Evolutionary conservation across 164 flowering plant species (phyloP).

Genomic region (Akebia trifoliata): DNA sequence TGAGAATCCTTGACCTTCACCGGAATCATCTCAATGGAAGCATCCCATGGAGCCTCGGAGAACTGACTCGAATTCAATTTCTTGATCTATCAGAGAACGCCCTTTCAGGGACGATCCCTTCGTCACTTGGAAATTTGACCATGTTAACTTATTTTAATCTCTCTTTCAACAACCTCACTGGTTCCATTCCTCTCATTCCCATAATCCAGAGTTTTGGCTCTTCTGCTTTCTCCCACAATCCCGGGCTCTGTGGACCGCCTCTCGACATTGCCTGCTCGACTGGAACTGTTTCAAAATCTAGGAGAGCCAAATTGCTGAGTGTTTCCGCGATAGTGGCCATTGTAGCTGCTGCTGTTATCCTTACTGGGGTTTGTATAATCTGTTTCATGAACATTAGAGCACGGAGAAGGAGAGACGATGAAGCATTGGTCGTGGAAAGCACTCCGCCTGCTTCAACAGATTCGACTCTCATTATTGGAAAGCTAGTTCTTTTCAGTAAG

Average conservation of each 20-base stretch:
- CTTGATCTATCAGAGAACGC: constrained; percentile 72
- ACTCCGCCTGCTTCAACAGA: constrained; percentile 73
- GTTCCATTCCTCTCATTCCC: constrained; percentile 50
- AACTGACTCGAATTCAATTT: constrained; percentile 35
- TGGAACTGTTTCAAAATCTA: constrained; percentile 18
- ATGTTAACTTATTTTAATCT: constrained; percentile 57
- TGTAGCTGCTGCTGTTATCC: constrained; percentile 83
- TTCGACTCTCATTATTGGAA: constrained; percentile 78
- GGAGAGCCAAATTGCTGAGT: constrained; percentile 47
- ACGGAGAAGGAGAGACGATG: constrained; percentile 39
- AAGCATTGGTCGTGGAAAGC: constrained; percentile 48
- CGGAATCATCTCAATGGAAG: constrained; percentile 59
- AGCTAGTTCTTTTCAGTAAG: constrained; percentile 91
- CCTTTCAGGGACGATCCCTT: constrained; percentile 65
- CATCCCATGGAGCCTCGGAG: constrained; percentile 65
- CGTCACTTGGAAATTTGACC: constrained; percentile 55
- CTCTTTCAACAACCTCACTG: constrained; percentile 75
- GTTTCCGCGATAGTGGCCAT: constrained; percentile 81
- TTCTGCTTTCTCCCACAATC: constrained; percentile 62
- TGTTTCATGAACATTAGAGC: constrained; percentile 60
- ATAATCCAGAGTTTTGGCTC: constrained; percentile 50
- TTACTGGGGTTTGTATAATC: constrained; percentile 71
- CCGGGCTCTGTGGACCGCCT: constrained; percentile 76
- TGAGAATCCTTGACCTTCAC: constrained; percentile 68
- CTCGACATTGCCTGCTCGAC: constrained; percentile 46